Conservation (phyloP, 1,284 basidiomycete species). For the Moesziomyces globuligerus region DNA sequence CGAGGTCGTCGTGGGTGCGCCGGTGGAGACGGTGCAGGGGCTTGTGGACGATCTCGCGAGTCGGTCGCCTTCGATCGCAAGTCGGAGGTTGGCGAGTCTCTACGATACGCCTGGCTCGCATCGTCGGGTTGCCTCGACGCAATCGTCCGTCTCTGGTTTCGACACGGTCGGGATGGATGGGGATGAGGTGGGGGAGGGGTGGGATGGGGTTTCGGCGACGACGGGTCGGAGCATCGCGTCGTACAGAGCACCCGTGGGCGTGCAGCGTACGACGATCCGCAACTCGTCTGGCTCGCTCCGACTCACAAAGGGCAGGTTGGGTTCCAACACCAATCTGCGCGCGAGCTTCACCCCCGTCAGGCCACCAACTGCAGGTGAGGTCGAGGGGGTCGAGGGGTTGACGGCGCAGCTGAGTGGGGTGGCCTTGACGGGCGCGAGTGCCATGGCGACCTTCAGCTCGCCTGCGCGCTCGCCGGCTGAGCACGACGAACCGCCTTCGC, state of each 20-base stretch:
- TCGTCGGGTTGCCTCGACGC: slow-evolving; percentile 13
- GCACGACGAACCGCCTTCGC: not conserved
- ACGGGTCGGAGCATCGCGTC: slow-evolving; percentile 23
- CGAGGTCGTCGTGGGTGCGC: slow-evolving; percentile 19
- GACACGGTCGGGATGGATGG: slow-evolving; percentile 1
- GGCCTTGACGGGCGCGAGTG: slow-evolving; percentile 16
- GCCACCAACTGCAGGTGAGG: not conserved
- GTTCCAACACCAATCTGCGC: slow-evolving; percentile 23
- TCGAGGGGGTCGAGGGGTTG: slow-evolving; percentile 11
- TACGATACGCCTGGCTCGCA: slow-evolving; percentile 15
- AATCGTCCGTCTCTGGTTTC: slow-evolving; percentile 8
- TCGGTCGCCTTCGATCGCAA: slow-evolving; percentile 13
- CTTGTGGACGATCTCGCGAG: slow-evolving; percentile 30
- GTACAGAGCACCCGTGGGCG: slow-evolving; percentile 11
- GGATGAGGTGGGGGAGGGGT: slow-evolving; percentile 8
- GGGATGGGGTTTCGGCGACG: slow-evolving; percentile 12
- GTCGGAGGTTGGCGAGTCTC: slow-evolving; percentile 6
- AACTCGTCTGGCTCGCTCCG: slow-evolving; percentile 34
- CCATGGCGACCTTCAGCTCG: slow-evolving; percentile 17
- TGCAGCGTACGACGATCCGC: slow-evolving; percentile 20
- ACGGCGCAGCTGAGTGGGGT: slow-evolving; percentile 30
- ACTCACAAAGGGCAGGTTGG: slow-evolving; percentile 31
- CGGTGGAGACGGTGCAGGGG: slow-evolving; percentile 24
- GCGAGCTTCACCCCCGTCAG: slow-evolving; percentile 13
- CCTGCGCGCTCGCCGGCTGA: no score